A percentile compares a stretch with the other conserved stretches of the same genome.
Evolutionary conservation across 306 rosid species (phyloP).

Genomic region (Lathyrus sativus): DNA sequence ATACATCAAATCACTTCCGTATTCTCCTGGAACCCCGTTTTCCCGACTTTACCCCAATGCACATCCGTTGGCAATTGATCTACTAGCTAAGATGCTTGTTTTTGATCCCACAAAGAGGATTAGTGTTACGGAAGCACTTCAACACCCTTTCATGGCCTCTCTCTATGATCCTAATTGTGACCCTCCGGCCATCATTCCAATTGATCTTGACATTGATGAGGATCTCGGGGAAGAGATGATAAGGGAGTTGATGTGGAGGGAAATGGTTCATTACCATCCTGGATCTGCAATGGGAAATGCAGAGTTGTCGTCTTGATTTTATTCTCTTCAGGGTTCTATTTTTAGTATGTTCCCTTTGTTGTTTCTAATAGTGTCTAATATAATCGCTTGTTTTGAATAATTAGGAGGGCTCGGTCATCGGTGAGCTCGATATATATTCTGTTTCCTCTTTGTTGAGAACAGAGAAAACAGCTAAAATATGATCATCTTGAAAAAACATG

Average conservation of each 20-base stretch:
- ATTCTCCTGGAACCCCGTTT: conserved; percentile 68
- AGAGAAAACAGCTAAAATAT: conserved; percentile 28
- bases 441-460: conserved; percentile 42
- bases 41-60: conserved; percentile 70
- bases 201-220: conserved; percentile 90
- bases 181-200: conserved; percentile 78
- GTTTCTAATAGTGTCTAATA: conserved; percentile 39
- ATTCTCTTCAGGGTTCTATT: conserved; percentile 2
- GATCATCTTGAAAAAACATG: conserved; percentile 41
- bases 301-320: conserved; percentile 46
- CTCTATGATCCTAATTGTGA: conserved; percentile 74
- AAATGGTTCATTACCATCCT: conserved; percentile 90
- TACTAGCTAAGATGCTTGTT: conserved; percentile 86
- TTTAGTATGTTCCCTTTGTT: conserved; percentile 26
- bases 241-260: conserved; percentile 97
- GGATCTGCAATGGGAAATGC: conserved; percentile 48
- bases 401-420: conserved; percentile 37
- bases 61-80: conserved; percentile 80
- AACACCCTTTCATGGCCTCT: conserved; percentile 88
- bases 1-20: conserved; percentile 65
- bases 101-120: conserved; percentile 95
- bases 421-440: conserved; percentile 31
- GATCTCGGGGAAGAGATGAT: conserved; percentile 90
- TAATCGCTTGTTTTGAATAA: conserved; percentile 48
- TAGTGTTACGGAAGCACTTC: conserved; percentile 76